Evolutionary conservation across 495 filamentous ascomycete species (phyloP).

Genomic region (Penicillium pancosmium): DNA sequence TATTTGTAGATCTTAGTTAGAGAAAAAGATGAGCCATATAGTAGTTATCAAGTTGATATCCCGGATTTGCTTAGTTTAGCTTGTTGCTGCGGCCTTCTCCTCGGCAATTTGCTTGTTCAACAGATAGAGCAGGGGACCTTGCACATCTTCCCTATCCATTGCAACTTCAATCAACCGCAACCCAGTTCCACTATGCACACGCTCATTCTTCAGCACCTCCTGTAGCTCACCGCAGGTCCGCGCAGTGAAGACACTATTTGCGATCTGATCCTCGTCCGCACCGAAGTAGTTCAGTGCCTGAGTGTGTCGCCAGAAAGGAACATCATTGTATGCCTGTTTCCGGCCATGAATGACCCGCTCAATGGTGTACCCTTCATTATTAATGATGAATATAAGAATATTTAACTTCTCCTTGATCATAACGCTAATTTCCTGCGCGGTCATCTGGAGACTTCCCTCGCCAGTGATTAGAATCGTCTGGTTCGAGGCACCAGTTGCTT

Average conservation of each 20-base stretch:
- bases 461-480: slow-evolving; percentile 74
- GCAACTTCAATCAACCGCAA: slow-evolving; percentile 48
- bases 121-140: slow-evolving; percentile 31
- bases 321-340: slow-evolving; percentile 75
- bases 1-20: not conserved
- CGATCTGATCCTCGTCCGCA: slow-evolving; percentile 33
- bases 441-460: slow-evolving; percentile 80
- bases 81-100: slow-evolving; percentile 13
- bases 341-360: slow-evolving; percentile 76
- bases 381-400: slow-evolving; percentile 73
- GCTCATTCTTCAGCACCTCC: slow-evolving; percentile 34
- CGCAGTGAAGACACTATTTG: slow-evolving; percentile 30
- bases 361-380: slow-evolving; percentile 77
- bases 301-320: slow-evolving; percentile 64
- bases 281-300: slow-evolving; percentile 48
- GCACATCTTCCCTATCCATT: slow-evolving; percentile 50
- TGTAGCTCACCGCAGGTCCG: slow-evolving; percentile 42
- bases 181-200: slow-evolving; percentile 39
- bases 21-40: not conserved
- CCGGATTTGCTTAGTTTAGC: not conserved
- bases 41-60: not conserved
- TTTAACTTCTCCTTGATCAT: slow-evolving; percentile 71
- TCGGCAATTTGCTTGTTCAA: slow-evolving; percentile 31
- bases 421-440: slow-evolving; percentile 75
- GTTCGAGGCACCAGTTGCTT: slow-evolving; percentile 19